A percentile compares a stretch with the other conserved stretches of the same genome.
These are phyloP conservation scores for Butyriboletus loyo DNA, from an alignment of 768 basidiomycete species.

Conservation along the genomic window DNA sequence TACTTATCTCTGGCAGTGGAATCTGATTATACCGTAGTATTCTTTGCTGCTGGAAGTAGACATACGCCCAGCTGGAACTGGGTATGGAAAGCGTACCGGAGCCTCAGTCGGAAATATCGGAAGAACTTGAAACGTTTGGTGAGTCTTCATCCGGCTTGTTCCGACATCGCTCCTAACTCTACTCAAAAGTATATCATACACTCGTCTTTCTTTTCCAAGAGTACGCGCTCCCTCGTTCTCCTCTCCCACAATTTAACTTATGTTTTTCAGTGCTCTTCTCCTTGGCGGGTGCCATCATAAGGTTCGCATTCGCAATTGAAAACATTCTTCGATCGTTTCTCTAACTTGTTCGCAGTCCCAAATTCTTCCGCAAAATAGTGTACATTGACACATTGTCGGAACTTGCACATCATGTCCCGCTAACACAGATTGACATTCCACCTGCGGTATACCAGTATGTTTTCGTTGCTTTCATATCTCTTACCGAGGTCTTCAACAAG, in stretches of 20 bases:
- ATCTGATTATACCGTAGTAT: conserved; percentile 84
- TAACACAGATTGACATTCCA: conserved; percentile 86
- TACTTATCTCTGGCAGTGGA: conserved; percentile 53
- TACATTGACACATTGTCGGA: conserved; percentile 78
- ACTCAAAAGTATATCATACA: conserved; percentile 74
- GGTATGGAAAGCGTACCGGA: conserved; percentile 89
- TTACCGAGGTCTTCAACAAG: neutral
- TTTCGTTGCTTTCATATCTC: neutral
- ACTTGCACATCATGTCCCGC: conserved; percentile 69
- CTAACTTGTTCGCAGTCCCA: conserved; percentile 54
- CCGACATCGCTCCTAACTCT: conserved; percentile 6
- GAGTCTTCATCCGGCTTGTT: conserved; percentile 22
- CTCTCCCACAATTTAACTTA: conserved; percentile 7
- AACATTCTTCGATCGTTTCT: neutral
- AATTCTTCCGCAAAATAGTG: conserved; percentile 82
- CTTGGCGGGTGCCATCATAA: conserved; percentile 82
- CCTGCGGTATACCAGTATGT: conserved; percentile 80
- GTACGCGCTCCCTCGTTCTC: conserved; percentile 38
- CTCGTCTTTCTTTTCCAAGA: conserved; percentile 85
- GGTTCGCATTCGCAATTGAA: conserved; percentile 38
- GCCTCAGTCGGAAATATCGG: conserved; percentile 76
- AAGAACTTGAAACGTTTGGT: conserved; percentile 86
- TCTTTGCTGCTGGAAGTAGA: conserved; percentile 76
- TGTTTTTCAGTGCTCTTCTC: conserved; percentile 74
- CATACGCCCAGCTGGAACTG: conserved; percentile 83